phyloP scores from a whole-genome alignment of 2,329 filamentous ascomycete genomes.

The Botrytis fabae region DNA sequence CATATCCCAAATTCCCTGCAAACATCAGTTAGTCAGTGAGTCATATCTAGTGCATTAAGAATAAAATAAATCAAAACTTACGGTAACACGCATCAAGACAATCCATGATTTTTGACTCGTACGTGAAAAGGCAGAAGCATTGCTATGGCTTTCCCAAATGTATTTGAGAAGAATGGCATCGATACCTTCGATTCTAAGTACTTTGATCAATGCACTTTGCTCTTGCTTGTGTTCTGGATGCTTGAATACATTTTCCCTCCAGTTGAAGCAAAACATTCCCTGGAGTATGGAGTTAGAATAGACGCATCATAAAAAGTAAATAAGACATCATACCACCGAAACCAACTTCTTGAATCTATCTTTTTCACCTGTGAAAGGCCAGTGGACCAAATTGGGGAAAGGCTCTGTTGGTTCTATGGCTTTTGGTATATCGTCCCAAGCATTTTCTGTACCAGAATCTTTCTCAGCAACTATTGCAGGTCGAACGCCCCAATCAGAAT shows the following conservation, averaged over 20 bases:
- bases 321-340: slow-evolving; percentile 4
- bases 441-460: not conserved
- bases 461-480: not conserved
- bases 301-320: not conserved
- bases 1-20: slow-evolving; percentile 20
- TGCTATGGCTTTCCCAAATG: slow-evolving; percentile 12
- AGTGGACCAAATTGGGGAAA: not conserved
- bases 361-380: not conserved
- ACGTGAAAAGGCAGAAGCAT: not conserved
- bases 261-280: slow-evolving; percentile 9
- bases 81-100: slow-evolving; percentile 14
- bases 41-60: not conserved
- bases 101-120: slow-evolving; percentile 12
- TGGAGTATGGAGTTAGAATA: not conserved
- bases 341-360: slow-evolving; percentile 13
- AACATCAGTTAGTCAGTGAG: not conserved
- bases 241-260: slow-evolving; percentile 1
- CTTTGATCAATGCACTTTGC: slow-evolving; percentile 11
- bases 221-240: slow-evolving; percentile 3
- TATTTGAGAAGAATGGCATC: slow-evolving; percentile 9
- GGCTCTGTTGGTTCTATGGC: not conserved
- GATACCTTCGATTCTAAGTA: not conserved
- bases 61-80: not conserved
- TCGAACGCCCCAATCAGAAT: not conserved
- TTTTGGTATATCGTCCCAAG: not conserved